A percentile compares a stretch with the other conserved stretches of the same genome.
Conservation (phyloP, 1,139 yeast genomes). For the Nakaseomyces delphensis region DNA sequence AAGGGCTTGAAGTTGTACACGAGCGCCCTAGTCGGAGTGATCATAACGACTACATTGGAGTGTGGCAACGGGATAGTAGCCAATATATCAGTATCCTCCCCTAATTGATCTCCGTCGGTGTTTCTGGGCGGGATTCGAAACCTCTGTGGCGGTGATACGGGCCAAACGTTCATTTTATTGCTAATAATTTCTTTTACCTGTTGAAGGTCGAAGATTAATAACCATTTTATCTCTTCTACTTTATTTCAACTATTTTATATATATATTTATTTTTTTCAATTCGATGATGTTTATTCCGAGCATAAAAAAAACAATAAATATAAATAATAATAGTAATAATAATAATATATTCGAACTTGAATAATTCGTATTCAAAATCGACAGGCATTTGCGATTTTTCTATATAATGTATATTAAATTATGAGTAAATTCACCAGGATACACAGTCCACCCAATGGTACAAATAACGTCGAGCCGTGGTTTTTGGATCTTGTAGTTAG, state of each 20-base stretch:
- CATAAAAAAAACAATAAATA: too few relatives aligned
- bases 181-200: not conserved
- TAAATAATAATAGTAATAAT: too few relatives aligned
- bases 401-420: too few relatives aligned
- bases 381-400: too few relatives aligned
- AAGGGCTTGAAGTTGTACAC: constrained; percentile 33
- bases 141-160: constrained; percentile 22
- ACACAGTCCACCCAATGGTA: not conserved
- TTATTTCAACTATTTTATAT: too few relatives aligned
- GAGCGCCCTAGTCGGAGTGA: constrained; percentile 26
- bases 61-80: constrained; percentile 19
- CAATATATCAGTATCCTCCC: constrained; percentile 15
- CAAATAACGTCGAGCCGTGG: not conserved
- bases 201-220: too few relatives aligned
- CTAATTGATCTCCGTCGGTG: constrained; percentile 6
- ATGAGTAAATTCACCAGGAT: not conserved
- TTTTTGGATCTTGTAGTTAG: not conserved
- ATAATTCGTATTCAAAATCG: too few relatives aligned
- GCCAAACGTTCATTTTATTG: constrained; percentile 23
- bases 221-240: too few relatives aligned
- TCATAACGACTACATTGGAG: constrained; percentile 21
- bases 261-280: too few relatives aligned
- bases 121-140: constrained; percentile 11
- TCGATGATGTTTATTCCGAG: too few relatives aligned
- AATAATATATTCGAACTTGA: too few relatives aligned